These are phyloP conservation scores for Kurtzmaniella quercitrusa DNA, from an alignment of 1,139 yeast species.

Conservation along the genomic window DNA sequence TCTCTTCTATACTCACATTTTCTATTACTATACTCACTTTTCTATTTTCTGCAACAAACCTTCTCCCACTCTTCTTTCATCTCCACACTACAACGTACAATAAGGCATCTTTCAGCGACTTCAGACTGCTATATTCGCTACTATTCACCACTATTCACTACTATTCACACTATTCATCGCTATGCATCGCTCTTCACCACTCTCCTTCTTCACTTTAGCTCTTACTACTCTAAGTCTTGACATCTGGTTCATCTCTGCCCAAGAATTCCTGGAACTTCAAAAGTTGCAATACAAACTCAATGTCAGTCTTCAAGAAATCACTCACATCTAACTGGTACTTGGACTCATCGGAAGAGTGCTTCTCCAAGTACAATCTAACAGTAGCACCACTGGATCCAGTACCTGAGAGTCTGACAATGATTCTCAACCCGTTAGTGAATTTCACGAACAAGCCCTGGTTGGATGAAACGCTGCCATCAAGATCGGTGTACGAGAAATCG, in stretches of 20 bases:
- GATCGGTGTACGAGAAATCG: conserved; percentile 88
- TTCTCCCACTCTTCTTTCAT: no score
- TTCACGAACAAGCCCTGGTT: conserved; percentile 91
- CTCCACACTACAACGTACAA: no score
- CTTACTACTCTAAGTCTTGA: conserved; percentile 51
- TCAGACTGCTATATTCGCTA: no score
- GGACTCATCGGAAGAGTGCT: conserved; percentile 61
- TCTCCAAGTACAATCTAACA: conserved; percentile 86
- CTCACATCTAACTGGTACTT: conserved; percentile 57
- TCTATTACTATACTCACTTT: no score
- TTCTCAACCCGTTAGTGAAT: conserved; percentile 76
- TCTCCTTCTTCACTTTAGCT: no score
- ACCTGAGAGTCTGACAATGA: conserved; percentile 90
- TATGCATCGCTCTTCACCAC: no score
- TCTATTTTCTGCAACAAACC: no score
- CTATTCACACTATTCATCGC: no score
- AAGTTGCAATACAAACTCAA: conserved; percentile 59
- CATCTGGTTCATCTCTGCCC: conserved; percentile 87
- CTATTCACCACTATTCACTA: no score
- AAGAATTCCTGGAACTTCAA: conserved; percentile 69
- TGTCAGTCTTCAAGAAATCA: conserved; percentile 60
- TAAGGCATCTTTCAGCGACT: no score
- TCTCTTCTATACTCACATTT: no score
- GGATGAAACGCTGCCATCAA: conserved; percentile 87
- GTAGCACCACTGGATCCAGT: conserved; percentile 99